Evolutionary conservation across 495 filamentous ascomycete species (phyloP), one percentile per base, ranked within the genome.

Genomic region (Tetracladium setigerum): DNA sequence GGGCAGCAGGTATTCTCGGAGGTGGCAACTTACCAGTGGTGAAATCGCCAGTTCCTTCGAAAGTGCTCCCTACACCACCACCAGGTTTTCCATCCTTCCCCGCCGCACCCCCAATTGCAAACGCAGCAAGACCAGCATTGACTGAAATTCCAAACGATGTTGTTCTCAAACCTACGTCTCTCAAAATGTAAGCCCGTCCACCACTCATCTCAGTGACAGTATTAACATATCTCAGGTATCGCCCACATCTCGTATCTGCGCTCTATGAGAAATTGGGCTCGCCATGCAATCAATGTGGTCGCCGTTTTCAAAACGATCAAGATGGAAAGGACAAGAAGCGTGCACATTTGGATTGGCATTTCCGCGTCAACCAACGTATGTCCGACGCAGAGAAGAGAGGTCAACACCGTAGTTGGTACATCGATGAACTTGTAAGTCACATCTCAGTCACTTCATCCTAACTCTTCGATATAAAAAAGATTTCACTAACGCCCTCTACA

Each of bases 321-420:
- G 77, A 87, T 53, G 91, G 89, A 22, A 84, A 79, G 50, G 77
- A 79, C 57, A 82, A 82, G 66, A 97, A 97, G 66, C 83, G 84
- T n/a, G 79, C 85, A 1, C 92, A 98, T 67, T 75, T 96, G 63
- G 92, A 98, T 62, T 97, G 91, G 92, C 92, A 98, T 63, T 98
- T 98, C 69, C 78, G 82, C 24, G 91, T 91, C 2, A 91, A 95
- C 60, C 86, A 87, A 62, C 84, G 90, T 18, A 83, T 92, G 69
- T 78, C 79, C 5, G 91, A 97, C 34, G 79, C 79, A 33, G 78
- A 84, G 52, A 86, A 81, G 61, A 77, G 87, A 35, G 89, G 86
- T 9, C 86, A 94, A 54, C 87, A 87, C 57, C 80, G 92, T 30
- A 89, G 84, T 62, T 96, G 87, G 87, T 95, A 92, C 61, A 83